Percentiles rank a stretch among this genome's conserved stretches.
Evolutionary conservation across 129 eudicot species (phyloP).

Genomic region (Pulicaria dysenterica): DNA sequence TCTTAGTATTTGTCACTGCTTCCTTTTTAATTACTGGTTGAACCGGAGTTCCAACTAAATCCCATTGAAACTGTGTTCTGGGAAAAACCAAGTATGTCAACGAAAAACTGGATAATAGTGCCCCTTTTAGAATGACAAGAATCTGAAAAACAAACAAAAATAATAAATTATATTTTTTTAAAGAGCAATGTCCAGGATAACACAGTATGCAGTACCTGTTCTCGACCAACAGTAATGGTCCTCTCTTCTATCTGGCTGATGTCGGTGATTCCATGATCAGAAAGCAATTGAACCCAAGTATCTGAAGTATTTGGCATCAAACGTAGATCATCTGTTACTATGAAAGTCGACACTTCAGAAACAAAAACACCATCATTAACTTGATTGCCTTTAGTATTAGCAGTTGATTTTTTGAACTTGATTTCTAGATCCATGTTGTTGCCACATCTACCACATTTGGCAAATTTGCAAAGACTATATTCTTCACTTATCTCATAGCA

Average conservation of each 20-base stretch:
- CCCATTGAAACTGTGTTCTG: no score
- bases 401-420: no score
- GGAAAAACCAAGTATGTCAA: constrained; percentile 9
- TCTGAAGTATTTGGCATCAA: neutral
- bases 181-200: no score
- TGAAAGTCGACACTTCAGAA: neutral
- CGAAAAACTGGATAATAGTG: neutral
- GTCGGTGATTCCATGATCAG: neutral
- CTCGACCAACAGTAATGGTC: neutral
- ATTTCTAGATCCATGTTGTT: neutral
- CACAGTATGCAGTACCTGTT: no score
- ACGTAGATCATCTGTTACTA: neutral
- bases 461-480: neutral
- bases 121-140: neutral
- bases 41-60: no score
- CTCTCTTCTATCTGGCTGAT: neutral
- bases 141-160: no score
- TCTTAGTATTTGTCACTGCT: neutral
- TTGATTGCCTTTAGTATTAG: neutral
- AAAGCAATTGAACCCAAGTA: no score
- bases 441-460: constrained; percentile 3
- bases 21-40: no score
- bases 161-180: no score
- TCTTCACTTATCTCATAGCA: no score
- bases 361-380: neutral